phyloP scores from a whole-genome alignment of 129 eudicot species.

The Oenanthe sinensis region DNA sequence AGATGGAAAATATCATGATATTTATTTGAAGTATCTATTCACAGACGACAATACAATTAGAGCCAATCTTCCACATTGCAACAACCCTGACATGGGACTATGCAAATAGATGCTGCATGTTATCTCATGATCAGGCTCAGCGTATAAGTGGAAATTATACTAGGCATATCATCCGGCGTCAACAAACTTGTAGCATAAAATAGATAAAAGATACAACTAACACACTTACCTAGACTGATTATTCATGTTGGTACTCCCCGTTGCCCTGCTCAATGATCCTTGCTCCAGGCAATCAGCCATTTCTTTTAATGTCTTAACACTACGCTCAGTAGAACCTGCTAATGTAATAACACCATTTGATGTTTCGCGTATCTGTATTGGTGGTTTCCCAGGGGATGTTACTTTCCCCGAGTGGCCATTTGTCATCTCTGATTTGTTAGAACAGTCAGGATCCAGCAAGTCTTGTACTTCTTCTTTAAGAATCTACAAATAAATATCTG shows the following conservation, averaged over 20 bases:
- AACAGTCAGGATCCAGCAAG: conserved; percentile 66
- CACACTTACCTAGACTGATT: conserved; percentile 79
- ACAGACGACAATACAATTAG: not conserved
- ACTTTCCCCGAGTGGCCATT: conserved; percentile 66
- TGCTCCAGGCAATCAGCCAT: conserved; percentile 93
- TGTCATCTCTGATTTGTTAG: conserved; percentile 57
- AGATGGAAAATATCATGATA: not conserved
- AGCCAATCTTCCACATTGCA: not conserved
- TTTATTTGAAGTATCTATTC: not conserved
- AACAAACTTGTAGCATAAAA: not conserved
- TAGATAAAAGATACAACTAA: not conserved
- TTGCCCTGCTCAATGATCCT: conserved; percentile 95
- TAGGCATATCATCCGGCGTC: not conserved
- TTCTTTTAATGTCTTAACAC: conserved; percentile 81
- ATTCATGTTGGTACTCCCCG: conserved; percentile 99
- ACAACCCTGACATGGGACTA: not conserved
- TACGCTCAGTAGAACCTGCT: conserved; percentile 88
- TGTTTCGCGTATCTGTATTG: conserved; percentile 93
- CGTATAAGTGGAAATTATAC: not conserved
- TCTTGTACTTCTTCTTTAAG: conserved; percentile 97
- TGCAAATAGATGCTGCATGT: not conserved
- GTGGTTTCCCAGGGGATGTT: conserved; percentile 73
- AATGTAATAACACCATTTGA: conserved; percentile 96
- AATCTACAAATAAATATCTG: conserved; percentile 39
- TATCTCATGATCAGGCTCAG: not conserved